Conservation (phyloP, 202 grass and related monocot genomes). For the Setaria viridis region DNA sequence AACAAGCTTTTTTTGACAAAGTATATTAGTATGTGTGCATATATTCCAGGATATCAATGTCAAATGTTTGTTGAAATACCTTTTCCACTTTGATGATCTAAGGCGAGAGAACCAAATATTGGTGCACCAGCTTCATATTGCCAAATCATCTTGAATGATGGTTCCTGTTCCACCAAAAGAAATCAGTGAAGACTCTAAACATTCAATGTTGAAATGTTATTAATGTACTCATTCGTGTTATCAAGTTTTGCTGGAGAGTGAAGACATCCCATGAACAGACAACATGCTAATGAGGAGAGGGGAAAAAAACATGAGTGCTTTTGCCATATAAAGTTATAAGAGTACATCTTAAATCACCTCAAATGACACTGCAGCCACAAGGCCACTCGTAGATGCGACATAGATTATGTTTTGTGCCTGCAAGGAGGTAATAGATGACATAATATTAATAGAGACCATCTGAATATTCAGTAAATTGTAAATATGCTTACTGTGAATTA, state of each 20-base stretch:
- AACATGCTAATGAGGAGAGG: neutral
- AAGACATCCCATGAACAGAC: slow-evolving; percentile 18
- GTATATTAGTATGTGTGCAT: neutral
- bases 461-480: slow-evolving; percentile 11
- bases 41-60: slow-evolving; percentile 17
- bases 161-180: slow-evolving; percentile 53
- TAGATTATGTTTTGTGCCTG: slow-evolving; percentile 71
- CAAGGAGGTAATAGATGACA: slow-evolving; percentile 24
- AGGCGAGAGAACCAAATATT: slow-evolving; percentile 78
- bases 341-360: slow-evolving; percentile 56
- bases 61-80: slow-evolving; percentile 49
- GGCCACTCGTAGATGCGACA: slow-evolving; percentile 79
- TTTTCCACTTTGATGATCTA: slow-evolving; percentile 70
- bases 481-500: slow-evolving; percentile 9
- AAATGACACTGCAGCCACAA: slow-evolving; percentile 78
- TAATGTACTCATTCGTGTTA: neutral
- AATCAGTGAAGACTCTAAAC: slow-evolving; percentile 34
- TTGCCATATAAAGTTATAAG: slow-evolving; percentile 10
- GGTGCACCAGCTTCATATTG: slow-evolving; percentile 68
- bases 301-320: neutral
- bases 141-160: slow-evolving; percentile 68
- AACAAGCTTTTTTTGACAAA: neutral
- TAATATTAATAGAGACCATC: slow-evolving; percentile 7
- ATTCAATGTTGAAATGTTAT: slow-evolving; percentile 2
- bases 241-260: slow-evolving; percentile 20